Percentiles rank a stretch among this genome's conserved stretches.
These are phyloP conservation scores for Amauroascus verrucosus DNA, from an alignment of 2,329 filamentous ascomycete species.

Conservation along the genomic window DNA sequence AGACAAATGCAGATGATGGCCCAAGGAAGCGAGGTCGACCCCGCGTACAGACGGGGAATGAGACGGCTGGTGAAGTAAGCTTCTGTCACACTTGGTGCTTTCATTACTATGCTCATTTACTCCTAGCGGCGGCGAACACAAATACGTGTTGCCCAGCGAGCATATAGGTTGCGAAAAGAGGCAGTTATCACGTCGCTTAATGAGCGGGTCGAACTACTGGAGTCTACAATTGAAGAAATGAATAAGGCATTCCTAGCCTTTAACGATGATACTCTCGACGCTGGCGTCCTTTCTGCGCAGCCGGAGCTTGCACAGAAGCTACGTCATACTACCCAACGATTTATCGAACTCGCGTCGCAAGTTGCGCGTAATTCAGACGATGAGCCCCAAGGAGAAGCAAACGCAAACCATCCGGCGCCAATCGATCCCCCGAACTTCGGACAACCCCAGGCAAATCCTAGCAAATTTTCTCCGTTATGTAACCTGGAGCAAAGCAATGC, in stretches of 20 bases:
- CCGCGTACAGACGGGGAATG: slow-evolving; percentile 63
- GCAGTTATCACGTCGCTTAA: slow-evolving; percentile 65
- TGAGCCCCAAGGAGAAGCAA: background rate
- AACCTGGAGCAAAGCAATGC: background rate
- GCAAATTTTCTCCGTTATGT: background rate
- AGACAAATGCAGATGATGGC: background rate
- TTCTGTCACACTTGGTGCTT: slow-evolving; percentile 8
- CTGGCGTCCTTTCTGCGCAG: slow-evolving; percentile 48
- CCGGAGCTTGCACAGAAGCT: slow-evolving; percentile 51
- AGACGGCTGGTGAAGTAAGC: slow-evolving; percentile 68
- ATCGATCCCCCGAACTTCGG: background rate
- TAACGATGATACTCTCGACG: slow-evolving; percentile 50
- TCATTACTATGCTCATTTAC: slow-evolving; percentile 13
- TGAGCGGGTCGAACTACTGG: slow-evolving; percentile 57
- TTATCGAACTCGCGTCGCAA: slow-evolving; percentile 47
- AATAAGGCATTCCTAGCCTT: slow-evolving; percentile 58
- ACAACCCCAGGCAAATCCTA: background rate
- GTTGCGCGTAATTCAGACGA: slow-evolving; percentile 31
- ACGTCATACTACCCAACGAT: slow-evolving; percentile 47
- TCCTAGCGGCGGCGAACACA: slow-evolving; percentile 78
- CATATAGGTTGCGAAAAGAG: slow-evolving; percentile 76
- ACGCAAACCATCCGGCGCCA: slow-evolving; percentile 16
- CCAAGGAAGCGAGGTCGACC: slow-evolving; percentile 59
- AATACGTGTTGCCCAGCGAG: slow-evolving; percentile 73
- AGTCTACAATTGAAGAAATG: slow-evolving; percentile 61